Evolutionary conservation across 2,329 filamentous ascomycete genomes (phyloP).

Genomic region (Didymella pomorum): DNA sequence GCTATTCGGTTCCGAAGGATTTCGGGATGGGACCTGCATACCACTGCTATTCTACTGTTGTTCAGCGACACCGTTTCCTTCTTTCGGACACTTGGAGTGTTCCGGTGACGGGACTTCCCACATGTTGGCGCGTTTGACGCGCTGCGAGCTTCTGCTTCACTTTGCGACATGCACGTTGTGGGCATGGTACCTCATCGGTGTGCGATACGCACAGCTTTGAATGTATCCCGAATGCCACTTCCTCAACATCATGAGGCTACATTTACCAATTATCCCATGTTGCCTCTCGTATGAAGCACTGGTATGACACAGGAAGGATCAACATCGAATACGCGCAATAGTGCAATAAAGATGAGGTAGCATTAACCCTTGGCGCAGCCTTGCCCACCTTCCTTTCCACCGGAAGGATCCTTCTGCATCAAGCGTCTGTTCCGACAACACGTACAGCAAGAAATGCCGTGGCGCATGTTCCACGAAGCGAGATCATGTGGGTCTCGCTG

Average conservation of each 20-base stretch:
- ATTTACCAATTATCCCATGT: background rate
- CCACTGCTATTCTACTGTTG: background rate
- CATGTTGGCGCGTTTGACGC: slow-evolving; percentile 14
- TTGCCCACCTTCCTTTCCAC: background rate
- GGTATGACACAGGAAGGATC: background rate
- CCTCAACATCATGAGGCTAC: background rate
- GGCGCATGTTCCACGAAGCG: background rate
- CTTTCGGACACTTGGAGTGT: background rate
- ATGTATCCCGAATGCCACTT: background rate
- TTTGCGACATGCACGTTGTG: background rate
- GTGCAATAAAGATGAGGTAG: background rate
- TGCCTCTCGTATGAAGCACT: background rate
- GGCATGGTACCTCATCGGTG: background rate
- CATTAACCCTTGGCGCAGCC: background rate
- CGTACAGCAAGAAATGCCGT: slow-evolving; percentile 1
- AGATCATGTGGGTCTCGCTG: background rate
- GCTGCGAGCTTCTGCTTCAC: background rate
- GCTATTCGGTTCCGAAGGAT: background rate
- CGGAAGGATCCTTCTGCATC: slow-evolving; percentile 5
- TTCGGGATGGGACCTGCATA: slow-evolving; percentile 8
- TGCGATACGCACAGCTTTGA: background rate
- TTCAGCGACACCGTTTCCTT: slow-evolving; percentile 1
- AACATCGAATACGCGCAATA: background rate
- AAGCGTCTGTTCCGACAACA: background rate
- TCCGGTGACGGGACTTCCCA: background rate